phyloP scores from a whole-genome alignment of 345 rosid genomes.

The Heritiera fomes region DNA sequence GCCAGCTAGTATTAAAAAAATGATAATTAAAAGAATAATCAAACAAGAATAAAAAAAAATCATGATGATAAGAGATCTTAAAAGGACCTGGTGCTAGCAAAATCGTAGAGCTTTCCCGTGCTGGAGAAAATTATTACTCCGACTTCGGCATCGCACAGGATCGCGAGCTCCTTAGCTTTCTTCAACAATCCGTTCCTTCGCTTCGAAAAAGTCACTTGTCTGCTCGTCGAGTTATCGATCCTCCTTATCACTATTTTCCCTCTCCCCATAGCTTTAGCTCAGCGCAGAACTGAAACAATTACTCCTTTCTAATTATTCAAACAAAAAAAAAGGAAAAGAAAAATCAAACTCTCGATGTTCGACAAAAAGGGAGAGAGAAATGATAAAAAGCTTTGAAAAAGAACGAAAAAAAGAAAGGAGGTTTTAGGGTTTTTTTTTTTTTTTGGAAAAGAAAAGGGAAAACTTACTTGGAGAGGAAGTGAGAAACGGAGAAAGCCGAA shows the following conservation, averaged over 20 bases:
- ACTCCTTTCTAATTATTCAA: not conserved
- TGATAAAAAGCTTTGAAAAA: not conserved
- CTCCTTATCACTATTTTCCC: slow-evolving; percentile 53
- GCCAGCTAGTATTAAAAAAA: not conserved
- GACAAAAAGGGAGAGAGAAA: not conserved
- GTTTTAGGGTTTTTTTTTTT: not conserved
- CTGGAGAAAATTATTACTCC: slow-evolving; percentile 54
- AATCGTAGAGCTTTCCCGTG: slow-evolving; percentile 53
- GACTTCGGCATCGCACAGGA: slow-evolving; percentile 53
- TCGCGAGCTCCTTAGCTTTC: slow-evolving; percentile 55
- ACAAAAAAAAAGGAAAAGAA: not conserved
- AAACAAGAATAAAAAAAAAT: not conserved
- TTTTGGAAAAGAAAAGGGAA: slow-evolving; percentile 2
- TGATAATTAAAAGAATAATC: not conserved
- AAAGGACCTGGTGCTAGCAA: slow-evolving; percentile 45
- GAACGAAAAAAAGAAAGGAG: not conserved
- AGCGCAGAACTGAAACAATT: not conserved
- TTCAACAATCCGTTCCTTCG: slow-evolving; percentile 49
- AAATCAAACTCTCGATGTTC: slow-evolving; percentile 7
- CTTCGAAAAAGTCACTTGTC: slow-evolving; percentile 58
- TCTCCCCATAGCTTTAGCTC: slow-evolving; percentile 39
- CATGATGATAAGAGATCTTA: slow-evolving; percentile 16
- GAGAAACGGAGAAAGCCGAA: slow-evolving; percentile 1
- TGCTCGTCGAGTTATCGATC: slow-evolving; percentile 51
- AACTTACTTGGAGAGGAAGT: slow-evolving; percentile 16